Base-by-base conservation (phyloP, 495 filamentous ascomycete species). In the Penicillium soppii region DNA sequence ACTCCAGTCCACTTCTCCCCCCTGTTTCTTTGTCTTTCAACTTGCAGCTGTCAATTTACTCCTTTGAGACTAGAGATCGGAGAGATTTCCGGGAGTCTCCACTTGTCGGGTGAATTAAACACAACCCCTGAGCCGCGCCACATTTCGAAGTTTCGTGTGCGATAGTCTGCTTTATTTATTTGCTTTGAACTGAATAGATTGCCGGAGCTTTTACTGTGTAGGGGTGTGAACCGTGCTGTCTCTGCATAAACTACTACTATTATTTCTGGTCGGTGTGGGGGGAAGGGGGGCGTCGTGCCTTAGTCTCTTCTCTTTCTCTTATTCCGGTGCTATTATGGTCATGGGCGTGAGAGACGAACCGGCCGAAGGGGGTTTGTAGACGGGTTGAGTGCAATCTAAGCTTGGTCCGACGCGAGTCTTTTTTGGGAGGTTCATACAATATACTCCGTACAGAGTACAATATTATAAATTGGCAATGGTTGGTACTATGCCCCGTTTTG, bases 1-100 rank as follows among this genome's bases (percentile, higher is more conserved):
- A 15, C 32, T 10, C 35, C n/a, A n/a, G n/a, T n/a, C n/a, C n/a
- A n/a, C 37, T 38, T 40, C 38, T n/a, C 48, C n/a, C 25, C 51
- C 29, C 43, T 49, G 58, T 51, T 52, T 51, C 47, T 27, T 21
- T 42, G 36, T 47, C 44, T 37, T 47, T 33, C 29, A 53, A 50
- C 19, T 32, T 55, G 56, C 59, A 67, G 62, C 66, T 67, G 66
- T 68, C 64, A 71, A 60, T 44, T 59, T 61, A 51, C 66, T 57
- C 20, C 13, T 65, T 66, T 52, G 37, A 57, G 61, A 46, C 45
- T 62, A 64, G 56, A 62, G 62, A 59, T 69, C 68, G 68, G 68
- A 59, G 56, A 51, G 63, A 66, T 67, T 67, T 58, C 53, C 54
- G 56, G 66, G 41, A 47, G 50, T 63, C 61, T 55, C 67, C 66